These are phyloP conservation scores for Cenchrus purpureus DNA, from an alignment of 176 grass and related monocot genomes.

Conservation along the genomic window DNA sequence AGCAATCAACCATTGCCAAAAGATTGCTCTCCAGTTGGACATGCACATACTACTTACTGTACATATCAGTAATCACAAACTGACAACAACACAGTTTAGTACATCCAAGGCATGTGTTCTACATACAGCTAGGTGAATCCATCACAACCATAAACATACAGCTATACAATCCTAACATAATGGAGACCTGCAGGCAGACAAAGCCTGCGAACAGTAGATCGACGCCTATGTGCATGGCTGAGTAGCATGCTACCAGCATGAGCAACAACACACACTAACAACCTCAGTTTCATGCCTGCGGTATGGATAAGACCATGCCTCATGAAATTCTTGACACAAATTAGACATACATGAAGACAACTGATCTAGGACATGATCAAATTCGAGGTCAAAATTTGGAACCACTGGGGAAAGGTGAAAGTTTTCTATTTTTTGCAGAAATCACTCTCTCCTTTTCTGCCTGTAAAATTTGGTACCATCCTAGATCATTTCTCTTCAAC, in stretches of 20 bases:
- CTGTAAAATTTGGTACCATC: not conserved
- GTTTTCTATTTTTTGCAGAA: not conserved
- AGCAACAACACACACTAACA: conserved; percentile 18
- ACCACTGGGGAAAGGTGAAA: not conserved
- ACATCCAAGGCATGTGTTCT: not conserved
- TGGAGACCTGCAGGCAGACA: not conserved
- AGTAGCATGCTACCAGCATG: not conserved
- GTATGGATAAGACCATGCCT: not conserved
- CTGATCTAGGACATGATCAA: conserved; percentile 37
- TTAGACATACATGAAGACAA: conserved; percentile 26
- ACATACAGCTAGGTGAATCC: conserved; percentile 13
- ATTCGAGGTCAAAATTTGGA: conserved; percentile 17
- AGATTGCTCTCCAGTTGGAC: not conserved
- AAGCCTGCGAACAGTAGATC: not conserved
- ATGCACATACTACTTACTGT: conserved; percentile 20
- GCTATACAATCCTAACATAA: conserved; percentile 33
- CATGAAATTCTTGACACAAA: not conserved
- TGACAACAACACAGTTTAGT: not conserved
- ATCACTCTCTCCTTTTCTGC: not conserved
- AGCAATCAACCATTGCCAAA: not conserved
- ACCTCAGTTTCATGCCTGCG: not conserved
- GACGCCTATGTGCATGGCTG: not conserved
- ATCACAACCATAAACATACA: not conserved
- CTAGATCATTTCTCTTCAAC: conserved; percentile 48
- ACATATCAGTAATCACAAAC: not conserved